A percentile compares a stretch with the other conserved stretches of the same genome.
These are phyloP conservation scores for Nakaseomyces nivariensis DNA, from an alignment of 1,139 yeast genomes.

Conservation along the genomic window DNA sequence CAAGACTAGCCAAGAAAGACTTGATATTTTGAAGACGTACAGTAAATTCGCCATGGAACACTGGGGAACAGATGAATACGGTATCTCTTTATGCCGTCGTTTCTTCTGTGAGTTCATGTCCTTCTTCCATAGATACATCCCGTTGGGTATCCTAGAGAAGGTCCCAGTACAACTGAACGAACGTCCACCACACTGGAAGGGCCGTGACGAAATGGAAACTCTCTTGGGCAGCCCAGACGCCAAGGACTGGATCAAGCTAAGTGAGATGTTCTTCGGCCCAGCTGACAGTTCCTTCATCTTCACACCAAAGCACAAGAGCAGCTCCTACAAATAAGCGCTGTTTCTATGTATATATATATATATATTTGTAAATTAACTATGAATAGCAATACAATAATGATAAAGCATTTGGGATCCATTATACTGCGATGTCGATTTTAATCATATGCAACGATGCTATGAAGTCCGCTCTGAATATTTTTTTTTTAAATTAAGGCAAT, in stretches of 20 bases:
- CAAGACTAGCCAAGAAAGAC: slow-evolving; percentile 80
- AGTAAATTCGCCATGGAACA: slow-evolving; percentile 81
- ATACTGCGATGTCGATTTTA: neutral
- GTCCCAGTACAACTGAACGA: slow-evolving; percentile 85
- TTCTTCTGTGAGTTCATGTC: slow-evolving; percentile 91
- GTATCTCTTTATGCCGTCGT: slow-evolving; percentile 78
- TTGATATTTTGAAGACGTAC: slow-evolving; percentile 60
- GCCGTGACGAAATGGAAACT: slow-evolving; percentile 91
- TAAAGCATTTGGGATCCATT: too few relatives aligned
- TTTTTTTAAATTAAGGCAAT: neutral
- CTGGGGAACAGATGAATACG: slow-evolving; percentile 97
- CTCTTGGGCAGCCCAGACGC: slow-evolving; percentile 76
- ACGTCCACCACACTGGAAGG: slow-evolving; percentile 89
- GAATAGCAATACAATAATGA: too few relatives aligned
- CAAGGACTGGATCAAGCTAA: slow-evolving; percentile 89
- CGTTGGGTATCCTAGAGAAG: slow-evolving; percentile 83
- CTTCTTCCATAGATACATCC: slow-evolving; percentile 88
- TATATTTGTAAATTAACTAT: too few relatives aligned
- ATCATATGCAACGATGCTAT: neutral
- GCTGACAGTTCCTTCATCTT: slow-evolving; percentile 67
- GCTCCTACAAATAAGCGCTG: slow-evolving; percentile 37
- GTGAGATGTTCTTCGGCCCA: slow-evolving; percentile 94
- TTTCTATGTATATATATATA: neutral
- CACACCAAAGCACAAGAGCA: slow-evolving; percentile 91
- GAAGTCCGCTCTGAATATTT: neutral